Conservation (phyloP, 2,329 filamentous ascomycete species). For the Aspergillus ochraceus region DNA sequence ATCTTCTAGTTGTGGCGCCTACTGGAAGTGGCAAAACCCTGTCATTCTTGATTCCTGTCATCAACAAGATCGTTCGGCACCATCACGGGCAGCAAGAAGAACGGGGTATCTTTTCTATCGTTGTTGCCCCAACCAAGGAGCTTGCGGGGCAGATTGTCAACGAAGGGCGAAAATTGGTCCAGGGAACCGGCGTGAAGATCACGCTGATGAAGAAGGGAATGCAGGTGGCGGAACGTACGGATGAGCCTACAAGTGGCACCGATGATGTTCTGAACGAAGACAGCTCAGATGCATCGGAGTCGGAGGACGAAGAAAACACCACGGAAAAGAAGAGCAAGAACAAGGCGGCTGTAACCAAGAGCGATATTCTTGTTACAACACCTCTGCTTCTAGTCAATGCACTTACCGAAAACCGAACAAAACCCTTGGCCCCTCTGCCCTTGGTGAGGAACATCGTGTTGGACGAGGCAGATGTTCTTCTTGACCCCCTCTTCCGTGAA, state of each 20-base stretch:
- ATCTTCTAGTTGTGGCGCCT: conserved; percentile 86
- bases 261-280: conserved; percentile 42
- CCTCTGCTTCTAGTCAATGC: conserved; percentile 77
- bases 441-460: conserved; percentile 74
- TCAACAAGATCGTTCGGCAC: conserved; percentile 69
- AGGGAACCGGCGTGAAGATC: conserved; percentile 75
- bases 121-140: conserved; percentile 78
- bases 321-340: conserved; percentile 27
- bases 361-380: conserved; percentile 78
- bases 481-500: conserved; percentile 86
- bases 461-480: conserved; percentile 92
- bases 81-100: conserved; percentile 52
- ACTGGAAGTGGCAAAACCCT: conserved; percentile 97
- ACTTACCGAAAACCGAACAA: conserved; percentile 52
- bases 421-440: conserved; percentile 56
- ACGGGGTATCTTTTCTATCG: conserved; percentile 65
- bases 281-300: conserved; percentile 39
- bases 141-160: conserved; percentile 76
- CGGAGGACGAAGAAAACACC: conserved; percentile 33
- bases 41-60: conserved; percentile 83
- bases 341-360: conserved; percentile 61
- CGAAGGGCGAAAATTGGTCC: conserved; percentile 79
- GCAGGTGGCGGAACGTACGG: conserved; percentile 58
- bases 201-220: conserved; percentile 85
- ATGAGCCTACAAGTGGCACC: conserved; percentile 37